These are phyloP conservation scores for Syzygium malaccense DNA, from an alignment of 441 rosid genomes.

Conservation along the genomic window DNA sequence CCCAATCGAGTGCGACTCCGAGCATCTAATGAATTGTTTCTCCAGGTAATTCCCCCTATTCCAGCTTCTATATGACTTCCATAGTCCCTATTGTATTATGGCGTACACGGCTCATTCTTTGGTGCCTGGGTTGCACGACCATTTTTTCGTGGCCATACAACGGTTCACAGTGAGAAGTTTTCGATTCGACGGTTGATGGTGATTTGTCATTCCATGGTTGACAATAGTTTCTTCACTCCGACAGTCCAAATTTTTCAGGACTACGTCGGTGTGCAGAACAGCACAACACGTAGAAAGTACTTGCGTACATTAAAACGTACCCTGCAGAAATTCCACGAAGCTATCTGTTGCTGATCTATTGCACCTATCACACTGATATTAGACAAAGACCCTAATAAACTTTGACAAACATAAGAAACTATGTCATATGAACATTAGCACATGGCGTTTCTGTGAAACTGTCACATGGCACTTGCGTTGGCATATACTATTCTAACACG, in stretches of 20 bases:
- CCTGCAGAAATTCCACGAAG: not conserved
- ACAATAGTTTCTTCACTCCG: not conserved
- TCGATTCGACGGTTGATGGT: not conserved
- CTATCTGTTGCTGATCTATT: not conserved
- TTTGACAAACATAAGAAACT: not conserved
- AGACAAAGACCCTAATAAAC: not conserved
- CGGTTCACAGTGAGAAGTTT: not conserved
- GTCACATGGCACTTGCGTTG: not conserved
- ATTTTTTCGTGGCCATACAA: not conserved
- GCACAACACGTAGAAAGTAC: not conserved
- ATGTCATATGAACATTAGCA: not conserved
- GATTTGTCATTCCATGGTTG: not conserved
- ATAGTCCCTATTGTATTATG: not conserved
- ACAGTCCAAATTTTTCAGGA: not conserved
- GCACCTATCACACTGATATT: not conserved
- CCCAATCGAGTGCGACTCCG: constrained; percentile 13
- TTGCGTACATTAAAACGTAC: not conserved
- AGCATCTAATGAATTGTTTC: constrained; percentile 21
- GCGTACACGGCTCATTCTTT: not conserved
- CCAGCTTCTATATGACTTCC: not conserved
- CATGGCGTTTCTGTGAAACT: not conserved
- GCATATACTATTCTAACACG: not conserved
- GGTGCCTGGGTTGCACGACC: not conserved
- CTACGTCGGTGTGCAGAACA: not conserved
- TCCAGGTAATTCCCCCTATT: constrained; percentile 15